Conservation (phyloP, 306 rosid species). For the Comarum palustre region DNA sequence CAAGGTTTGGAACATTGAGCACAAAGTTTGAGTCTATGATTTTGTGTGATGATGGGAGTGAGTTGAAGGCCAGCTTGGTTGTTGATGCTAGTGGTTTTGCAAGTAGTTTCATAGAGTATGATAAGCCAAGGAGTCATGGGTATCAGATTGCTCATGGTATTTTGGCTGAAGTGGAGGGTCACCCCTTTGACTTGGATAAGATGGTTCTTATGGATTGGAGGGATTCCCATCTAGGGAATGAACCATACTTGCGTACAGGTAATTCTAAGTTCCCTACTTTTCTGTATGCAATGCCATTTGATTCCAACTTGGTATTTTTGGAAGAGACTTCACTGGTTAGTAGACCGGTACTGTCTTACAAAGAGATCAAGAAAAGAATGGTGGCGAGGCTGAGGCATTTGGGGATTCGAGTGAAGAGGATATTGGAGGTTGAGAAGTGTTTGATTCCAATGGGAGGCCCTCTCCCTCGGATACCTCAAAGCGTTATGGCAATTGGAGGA, state of each 20-base stretch:
- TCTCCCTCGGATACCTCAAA: conserved; percentile 63
- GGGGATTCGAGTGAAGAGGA: conserved; percentile 62
- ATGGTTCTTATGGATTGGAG: conserved; percentile 72
- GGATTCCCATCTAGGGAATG: conserved; percentile 74
- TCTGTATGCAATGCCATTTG: conserved; percentile 88
- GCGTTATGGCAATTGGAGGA: conserved; percentile 76
- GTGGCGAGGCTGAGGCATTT: conserved; percentile 77
- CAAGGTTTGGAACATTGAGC: conserved; percentile 60
- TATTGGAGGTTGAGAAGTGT: conserved; percentile 80
- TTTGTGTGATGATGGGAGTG: conserved; percentile 57
- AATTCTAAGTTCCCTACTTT: conserved; percentile 68
- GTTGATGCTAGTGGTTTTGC: conserved; percentile 86
- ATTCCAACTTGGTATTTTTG: conserved; percentile 61
- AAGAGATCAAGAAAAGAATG: conserved; percentile 66
- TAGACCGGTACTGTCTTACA: conserved; percentile 59
- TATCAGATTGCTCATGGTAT: conserved; percentile 83
- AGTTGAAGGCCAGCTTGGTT: conserved; percentile 56
- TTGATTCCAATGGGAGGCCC: conserved; percentile 95
- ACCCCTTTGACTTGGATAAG: conserved; percentile 77
- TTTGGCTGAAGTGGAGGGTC: conserved; percentile 69
- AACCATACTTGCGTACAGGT: conserved; percentile 48
- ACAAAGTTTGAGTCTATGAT: conserved; percentile 51
- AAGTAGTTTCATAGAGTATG: conserved; percentile 40
- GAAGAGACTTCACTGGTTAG: conserved; percentile 89
- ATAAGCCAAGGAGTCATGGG: conserved; percentile 54